Evolutionary conservation across 768 basidiomycete genomes (phyloP).

Genomic region (Lentinus tigrinus): DNA sequence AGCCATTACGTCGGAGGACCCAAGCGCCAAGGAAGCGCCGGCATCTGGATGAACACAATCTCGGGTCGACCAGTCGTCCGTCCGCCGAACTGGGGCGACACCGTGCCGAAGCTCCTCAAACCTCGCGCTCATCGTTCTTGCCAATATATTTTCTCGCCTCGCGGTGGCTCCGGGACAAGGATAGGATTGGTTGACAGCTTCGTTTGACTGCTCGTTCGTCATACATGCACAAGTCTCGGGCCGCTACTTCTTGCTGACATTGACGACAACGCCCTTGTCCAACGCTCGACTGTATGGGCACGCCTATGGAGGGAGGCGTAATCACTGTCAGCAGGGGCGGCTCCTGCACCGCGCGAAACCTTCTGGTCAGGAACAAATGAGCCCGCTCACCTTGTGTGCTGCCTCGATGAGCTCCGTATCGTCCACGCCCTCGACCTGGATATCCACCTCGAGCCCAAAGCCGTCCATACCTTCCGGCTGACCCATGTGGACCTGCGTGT

Average conservation of each 20-base stretch:
- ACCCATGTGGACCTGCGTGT: constrained; percentile 62
- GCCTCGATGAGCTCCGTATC: constrained; percentile 63
- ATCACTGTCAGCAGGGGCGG: neutral
- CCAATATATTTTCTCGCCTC: too few relatives aligned
- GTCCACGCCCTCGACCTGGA: constrained; percentile 68
- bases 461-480: constrained; percentile 55
- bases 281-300: constrained; percentile 72
- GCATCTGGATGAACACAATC: too few relatives aligned
- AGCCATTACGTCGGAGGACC: neutral
- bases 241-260: constrained; percentile 48
- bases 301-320: constrained; percentile 37
- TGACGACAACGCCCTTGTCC: constrained; percentile 56
- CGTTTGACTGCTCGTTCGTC: too few relatives aligned
- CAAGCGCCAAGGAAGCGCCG: neutral
- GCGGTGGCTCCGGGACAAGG: too few relatives aligned
- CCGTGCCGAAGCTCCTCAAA: too few relatives aligned
- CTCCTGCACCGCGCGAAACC: too few relatives aligned
- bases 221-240: too few relatives aligned
- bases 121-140: too few relatives aligned
- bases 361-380: neutral
- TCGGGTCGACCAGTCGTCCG: too few relatives aligned
- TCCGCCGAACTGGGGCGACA: too few relatives aligned
- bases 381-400: constrained; percentile 60
- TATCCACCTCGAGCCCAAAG: constrained; percentile 67
- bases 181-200: too few relatives aligned